Evolutionary conservation across 345 rosid genomes (phyloP).

Genomic region (Aegle marmelos): DNA sequence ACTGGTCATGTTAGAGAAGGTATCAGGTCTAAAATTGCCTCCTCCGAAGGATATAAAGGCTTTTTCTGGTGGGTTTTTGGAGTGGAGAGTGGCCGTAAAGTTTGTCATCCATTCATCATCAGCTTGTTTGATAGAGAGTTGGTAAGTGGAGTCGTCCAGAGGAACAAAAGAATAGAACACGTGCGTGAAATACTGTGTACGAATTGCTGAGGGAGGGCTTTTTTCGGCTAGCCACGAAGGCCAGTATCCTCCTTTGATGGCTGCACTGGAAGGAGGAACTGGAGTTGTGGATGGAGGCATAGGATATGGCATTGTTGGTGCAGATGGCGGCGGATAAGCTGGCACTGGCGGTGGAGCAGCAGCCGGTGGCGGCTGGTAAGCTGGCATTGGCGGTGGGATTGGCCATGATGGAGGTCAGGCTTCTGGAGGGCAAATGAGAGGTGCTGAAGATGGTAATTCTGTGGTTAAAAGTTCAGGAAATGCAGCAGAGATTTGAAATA

Average conservation of each 20-base stretch:
- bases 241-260: constrained; percentile 31
- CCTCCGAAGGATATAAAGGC: constrained; percentile 34
- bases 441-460: too few species aligned
- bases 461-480: neutral
- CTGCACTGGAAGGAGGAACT: neutral
- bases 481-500: neutral
- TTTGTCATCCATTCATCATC: constrained; percentile 1
- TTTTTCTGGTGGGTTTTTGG: constrained; percentile 22
- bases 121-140: constrained; percentile 1
- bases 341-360: neutral
- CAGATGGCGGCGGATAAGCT: neutral
- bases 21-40: neutral
- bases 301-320: neutral
- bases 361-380: neutral
- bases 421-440: neutral
- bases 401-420: neutral
- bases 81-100: constrained; percentile 18
- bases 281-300: neutral
- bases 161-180: constrained; percentile 23
- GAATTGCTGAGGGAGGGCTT: constrained; percentile 28
- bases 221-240: constrained; percentile 14
- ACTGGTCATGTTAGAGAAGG: constrained; percentile 19
- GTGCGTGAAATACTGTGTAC: constrained; percentile 29
- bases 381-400: neutral
- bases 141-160: constrained; percentile 19